Base-by-base conservation (phyloP, 495 filamentous ascomycete species). In the Geopyxis carbonaria region DNA sequence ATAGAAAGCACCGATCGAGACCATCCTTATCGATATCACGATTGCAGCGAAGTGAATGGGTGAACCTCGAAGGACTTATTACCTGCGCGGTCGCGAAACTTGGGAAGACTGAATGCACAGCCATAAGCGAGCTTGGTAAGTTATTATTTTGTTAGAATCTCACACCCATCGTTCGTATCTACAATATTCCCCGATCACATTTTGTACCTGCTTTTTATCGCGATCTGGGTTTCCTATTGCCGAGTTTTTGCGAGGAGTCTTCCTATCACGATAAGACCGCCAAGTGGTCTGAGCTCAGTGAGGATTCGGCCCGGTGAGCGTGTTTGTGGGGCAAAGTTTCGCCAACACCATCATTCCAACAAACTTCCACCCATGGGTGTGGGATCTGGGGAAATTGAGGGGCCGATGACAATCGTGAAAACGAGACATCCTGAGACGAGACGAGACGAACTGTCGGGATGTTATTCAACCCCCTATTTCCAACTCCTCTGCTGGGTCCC, bases 61-160 rank as follows among this genome's bases (percentile, higher is more conserved):
- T 51, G 22, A 45, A 48, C 45, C 43, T 53, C 35, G 41, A 46
- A 33, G 50, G 48, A 24, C 35, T 53, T 23, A 34, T 45, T 13
- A 34, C 27, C 18, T 53, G 48, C 11, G 50, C 50, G 23, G 35
- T 41, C 19, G 40, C 29, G 19, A 53, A 40, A 25, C 22, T 53
- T 19, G 36, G 38, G 18, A 53, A 53, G 34, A 48, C 44, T 15
- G 37, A 31, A 33, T 53, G 50, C 40, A 40, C 46, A 18, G 41
- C 44, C 20, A 53, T 53, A 48, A 52, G 48, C 45, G 50, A 53
- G 45, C 50, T 53, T 48, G 50, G 50, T 53, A 29, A 28, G 36
- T 37, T 31, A 25, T 42, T 11, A 22, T 28, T 13, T 29, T 43
- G 44, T 45, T 21, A 39, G 11, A 50, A 30, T 23, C 38, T 51